These are phyloP conservation scores for Pseudohyphozyma bogoriensis DNA, from an alignment of 768 basidiomycete genomes.

Conservation along the genomic window DNA sequence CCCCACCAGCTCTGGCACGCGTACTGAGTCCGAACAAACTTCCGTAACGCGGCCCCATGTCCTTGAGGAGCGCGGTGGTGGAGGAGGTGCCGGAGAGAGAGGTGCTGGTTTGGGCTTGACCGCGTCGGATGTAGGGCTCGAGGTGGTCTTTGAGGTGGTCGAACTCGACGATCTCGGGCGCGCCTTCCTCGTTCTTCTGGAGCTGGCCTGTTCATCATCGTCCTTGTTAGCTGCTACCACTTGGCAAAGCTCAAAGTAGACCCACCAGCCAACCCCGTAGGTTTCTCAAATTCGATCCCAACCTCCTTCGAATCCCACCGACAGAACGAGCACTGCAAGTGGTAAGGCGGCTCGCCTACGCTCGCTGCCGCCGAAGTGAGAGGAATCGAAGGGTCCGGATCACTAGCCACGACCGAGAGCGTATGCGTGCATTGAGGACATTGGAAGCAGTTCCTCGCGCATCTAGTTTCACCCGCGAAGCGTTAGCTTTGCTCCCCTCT, in stretches of 20 bases:
- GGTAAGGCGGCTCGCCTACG: conserved; percentile 77
- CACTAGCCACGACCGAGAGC: conserved; percentile 74
- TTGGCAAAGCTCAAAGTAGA: too few relatives aligned
- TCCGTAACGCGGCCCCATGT: conserved; percentile 42
- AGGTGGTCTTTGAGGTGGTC: conserved; percentile 94
- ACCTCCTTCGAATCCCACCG: conserved; percentile 90
- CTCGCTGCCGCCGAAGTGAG: conserved; percentile 26
- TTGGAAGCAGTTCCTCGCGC: conserved; percentile 93
- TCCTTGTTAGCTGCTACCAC: too few relatives aligned
- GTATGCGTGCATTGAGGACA: conserved; percentile 90
- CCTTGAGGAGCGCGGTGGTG: conserved; percentile 73
- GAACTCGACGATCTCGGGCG: conserved; percentile 75
- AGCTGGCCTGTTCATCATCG: conserved; percentile 84
- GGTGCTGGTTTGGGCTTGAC: conserved; percentile 20
- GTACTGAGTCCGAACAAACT: conserved; percentile 16
- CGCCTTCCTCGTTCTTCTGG: conserved; percentile 78
- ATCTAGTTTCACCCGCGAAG: conserved; percentile 49
- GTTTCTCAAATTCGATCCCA: conserved; percentile 89
- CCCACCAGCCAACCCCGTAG: conserved; percentile 85
- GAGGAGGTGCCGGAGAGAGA: conserved; percentile 45
- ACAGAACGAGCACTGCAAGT: conserved; percentile 83
- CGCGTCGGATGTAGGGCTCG: conserved; percentile 72
- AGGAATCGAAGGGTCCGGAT: conserved; percentile 42
- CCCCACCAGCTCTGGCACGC: conserved; percentile 8
- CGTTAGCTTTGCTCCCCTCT: background rate